A percentile compares a stretch with the other conserved stretches of the same genome.
phyloP scores from a whole-genome alignment of 345 rosid genomes.

The Ailanthus altissimus region DNA sequence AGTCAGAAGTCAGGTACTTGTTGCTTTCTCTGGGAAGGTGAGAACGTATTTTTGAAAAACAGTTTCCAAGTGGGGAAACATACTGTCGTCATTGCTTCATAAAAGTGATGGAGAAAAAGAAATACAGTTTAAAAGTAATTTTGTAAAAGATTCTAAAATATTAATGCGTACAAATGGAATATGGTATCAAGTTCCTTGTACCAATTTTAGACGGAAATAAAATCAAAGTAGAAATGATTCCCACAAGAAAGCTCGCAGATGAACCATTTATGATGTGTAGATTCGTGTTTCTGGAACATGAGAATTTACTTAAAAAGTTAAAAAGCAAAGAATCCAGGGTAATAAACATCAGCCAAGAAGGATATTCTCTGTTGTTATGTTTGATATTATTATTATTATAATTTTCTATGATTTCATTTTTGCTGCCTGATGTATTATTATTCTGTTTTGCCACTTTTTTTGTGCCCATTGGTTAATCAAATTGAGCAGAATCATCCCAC shows the following conservation, averaged over 20 bases:
- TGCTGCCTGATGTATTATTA: not conserved
- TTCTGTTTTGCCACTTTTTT: too few relatives aligned
- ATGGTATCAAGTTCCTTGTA: slow-evolving; percentile 17
- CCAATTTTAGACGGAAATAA: not conserved
- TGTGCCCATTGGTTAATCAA: too few relatives aligned
- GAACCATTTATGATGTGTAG: slow-evolving; percentile 4
- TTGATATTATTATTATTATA: not conserved
- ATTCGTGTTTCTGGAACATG: not conserved
- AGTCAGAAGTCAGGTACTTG: slow-evolving; percentile 19
- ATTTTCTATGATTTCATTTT: not conserved
- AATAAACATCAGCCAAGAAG: slow-evolving; percentile 7
- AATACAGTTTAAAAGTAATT: not conserved
- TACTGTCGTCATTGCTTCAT: slow-evolving; percentile 20
- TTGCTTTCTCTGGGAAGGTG: not conserved
- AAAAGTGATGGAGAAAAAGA: slow-evolving; percentile 6
- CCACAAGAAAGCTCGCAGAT: not conserved
- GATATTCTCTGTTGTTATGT: slow-evolving; percentile 5
- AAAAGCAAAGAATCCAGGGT: slow-evolving; percentile 17
- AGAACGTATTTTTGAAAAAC: not conserved
- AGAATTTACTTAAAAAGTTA: not conserved
- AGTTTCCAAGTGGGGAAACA: slow-evolving; percentile 26
- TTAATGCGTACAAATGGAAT: slow-evolving; percentile 25
- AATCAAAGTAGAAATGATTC: slow-evolving; percentile 13
- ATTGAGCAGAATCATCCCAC: too few relatives aligned
- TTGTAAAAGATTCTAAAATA: slow-evolving; percentile 18